Percentiles rank a stretch among this genome's conserved stretches.
Conservation (phyloP, 805 yeast species). For the Starmerella cellae region DNA sequence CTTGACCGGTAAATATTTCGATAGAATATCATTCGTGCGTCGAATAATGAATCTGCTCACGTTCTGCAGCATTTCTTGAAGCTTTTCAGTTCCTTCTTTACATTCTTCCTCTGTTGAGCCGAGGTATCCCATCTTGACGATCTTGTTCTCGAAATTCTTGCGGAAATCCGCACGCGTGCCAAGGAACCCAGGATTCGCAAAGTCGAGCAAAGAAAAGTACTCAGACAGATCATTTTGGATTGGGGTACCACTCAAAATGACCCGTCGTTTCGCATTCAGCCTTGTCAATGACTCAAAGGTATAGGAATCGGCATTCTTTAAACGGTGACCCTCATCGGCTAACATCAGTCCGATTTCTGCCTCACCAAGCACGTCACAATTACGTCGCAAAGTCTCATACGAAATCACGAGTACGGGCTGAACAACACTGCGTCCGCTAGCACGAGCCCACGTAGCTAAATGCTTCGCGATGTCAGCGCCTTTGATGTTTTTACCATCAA, state of each 20-base stretch:
- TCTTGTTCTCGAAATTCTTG: conserved; percentile 67
- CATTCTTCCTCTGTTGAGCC: conserved; percentile 73
- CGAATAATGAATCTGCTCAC: conserved; percentile 87
- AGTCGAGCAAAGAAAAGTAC: conserved; percentile 76
- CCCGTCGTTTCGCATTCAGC: conserved; percentile 76
- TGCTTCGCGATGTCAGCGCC: conserved; percentile 54
- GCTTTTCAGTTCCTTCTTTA: conserved; percentile 50
- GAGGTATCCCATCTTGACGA: conserved; percentile 78
- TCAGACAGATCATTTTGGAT: conserved; percentile 91
- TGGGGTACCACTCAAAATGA: conserved; percentile 90
- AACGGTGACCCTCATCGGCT: conserved; percentile 76
- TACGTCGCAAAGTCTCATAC: conserved; percentile 82
- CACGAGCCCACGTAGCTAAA: conserved; percentile 71
- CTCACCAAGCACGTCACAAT: conserved; percentile 58
- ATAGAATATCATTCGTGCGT: conserved; percentile 85
- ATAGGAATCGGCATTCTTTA: conserved; percentile 79
- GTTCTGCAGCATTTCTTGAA: conserved; percentile 53
- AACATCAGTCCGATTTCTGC: conserved; percentile 75
- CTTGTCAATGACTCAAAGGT: conserved; percentile 79
- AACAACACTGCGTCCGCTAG: conserved; percentile 75
- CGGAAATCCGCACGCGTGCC: conserved; percentile 78
- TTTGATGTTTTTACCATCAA: conserved; percentile 74
- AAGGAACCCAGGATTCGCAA: conserved; percentile 86
- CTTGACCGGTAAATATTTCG: conserved; percentile 88
- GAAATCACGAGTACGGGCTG: conserved; percentile 89